Conservation (phyloP, 2,329 filamentous ascomycete genomes). For the Exophiala alcalophila region DNA sequence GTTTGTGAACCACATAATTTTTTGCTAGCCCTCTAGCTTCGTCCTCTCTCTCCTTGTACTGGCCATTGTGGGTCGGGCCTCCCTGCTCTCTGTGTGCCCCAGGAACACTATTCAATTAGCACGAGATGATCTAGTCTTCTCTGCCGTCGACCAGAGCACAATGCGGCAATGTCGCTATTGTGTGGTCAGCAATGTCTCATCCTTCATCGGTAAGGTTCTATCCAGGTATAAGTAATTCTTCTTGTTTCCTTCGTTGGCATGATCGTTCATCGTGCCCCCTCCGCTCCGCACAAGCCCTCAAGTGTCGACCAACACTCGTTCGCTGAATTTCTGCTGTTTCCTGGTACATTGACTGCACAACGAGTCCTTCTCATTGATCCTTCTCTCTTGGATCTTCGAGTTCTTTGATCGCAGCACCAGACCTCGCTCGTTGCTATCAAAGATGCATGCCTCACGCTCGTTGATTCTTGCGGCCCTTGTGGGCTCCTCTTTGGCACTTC, state of each 20-base stretch:
- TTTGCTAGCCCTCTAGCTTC: too few species aligned
- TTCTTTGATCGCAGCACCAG: too few species aligned
- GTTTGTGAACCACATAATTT: too few species aligned
- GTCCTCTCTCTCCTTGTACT: too few species aligned
- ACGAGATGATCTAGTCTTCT: too few species aligned
- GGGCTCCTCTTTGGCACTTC: conserved; percentile 28
- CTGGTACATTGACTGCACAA: conserved; percentile 6
- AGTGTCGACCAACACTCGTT: conserved; percentile 5
- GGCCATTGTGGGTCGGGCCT: too few species aligned
- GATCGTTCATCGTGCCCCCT: conserved; percentile 7
- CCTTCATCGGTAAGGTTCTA: neutral
- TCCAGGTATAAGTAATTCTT: conserved; percentile 20
- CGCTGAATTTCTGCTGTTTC: too few species aligned
- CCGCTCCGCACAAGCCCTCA: conserved; percentile 7
- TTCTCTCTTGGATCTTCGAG: conserved; percentile 1
- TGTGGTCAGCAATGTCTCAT: conserved; percentile 20
- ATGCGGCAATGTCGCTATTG: too few species aligned
- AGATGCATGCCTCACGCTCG: conserved; percentile 21
- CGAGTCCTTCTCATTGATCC: neutral
- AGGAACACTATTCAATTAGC: too few species aligned
- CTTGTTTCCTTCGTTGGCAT: conserved; percentile 3
- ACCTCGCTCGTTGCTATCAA: neutral
- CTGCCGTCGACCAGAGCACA: too few species aligned
- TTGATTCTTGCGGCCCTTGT: conserved; percentile 28
- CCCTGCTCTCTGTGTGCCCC: too few species aligned